Evolutionary conservation across 371 early-diverging fungal species (phyloP), one percentile per base, ranked within the genome.

Genomic region (Rhizopus arrhizus): DNA sequence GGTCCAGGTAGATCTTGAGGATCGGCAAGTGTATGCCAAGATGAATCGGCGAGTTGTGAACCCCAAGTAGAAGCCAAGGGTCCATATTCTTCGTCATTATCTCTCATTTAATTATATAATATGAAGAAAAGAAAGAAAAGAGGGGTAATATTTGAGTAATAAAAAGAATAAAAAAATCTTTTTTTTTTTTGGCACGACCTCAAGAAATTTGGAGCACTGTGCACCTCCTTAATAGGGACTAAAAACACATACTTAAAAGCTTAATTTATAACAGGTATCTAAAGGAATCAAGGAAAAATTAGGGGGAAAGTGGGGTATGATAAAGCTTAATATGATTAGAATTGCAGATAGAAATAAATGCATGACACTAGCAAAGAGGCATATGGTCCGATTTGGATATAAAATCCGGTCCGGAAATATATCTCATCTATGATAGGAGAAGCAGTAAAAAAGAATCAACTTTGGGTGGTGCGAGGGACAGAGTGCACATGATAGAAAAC

Each of bases 1-100:
- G 63, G 46, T 31, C 58, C 58, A 16, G 34, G 9, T 29, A 57
- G 63, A 6, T 58, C 22, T 22, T 48, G 46, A 4, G 67, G 67
- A 48, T 70, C 70, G 6, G 53, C 4, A 2, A 70, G 57, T 13
- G 59, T 38, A 42, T 67, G 34, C 70, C 70, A 70, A 9, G 41
- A 6, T 15, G 28, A 7, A 11, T 28, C 33, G 6, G 48, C 6
- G 42, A 47, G 12, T 57, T 66, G 62, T 5, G 58, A 42, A n/a
- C 66, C 62, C 66, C 66, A 66, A 2, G 61, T 43, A 4, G 58
- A 22, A 29, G 49, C 32, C 46, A 66, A 32, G n/a, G 66, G 62
- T 3, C 62, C 62, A 32, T 61, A 61, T 40, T 66, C 62, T 5
- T 61, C 62, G 5, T 65, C 61, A 22, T 60, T 65, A 34, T 60